These are phyloP conservation scores for Ottelia alismoides DNA, from an alignment of 106 monocot genomes.

Conservation along the genomic window DNA sequence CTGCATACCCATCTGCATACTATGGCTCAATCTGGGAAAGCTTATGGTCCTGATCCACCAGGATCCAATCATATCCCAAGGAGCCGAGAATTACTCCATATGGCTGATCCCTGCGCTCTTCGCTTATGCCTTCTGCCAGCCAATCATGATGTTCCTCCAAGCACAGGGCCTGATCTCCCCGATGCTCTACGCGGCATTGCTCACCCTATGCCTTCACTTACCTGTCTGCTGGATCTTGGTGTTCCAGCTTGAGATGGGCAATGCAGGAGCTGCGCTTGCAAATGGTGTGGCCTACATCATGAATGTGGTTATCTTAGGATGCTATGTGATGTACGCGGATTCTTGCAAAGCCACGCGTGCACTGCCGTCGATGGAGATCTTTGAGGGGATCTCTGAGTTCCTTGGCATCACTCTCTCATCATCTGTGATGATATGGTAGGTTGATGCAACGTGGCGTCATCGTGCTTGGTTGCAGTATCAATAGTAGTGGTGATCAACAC, in stretches of 20 bases:
- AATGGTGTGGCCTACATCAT: conserved; percentile 46
- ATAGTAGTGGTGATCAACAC: no score
- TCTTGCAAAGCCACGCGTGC: conserved; percentile 51
- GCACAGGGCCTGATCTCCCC: conserved; percentile 53
- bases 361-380: conserved; percentile 46
- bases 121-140: conserved; percentile 47
- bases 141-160: conserved; percentile 54
- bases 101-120: conserved; percentile 77
- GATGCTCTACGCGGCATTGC: conserved; percentile 26
- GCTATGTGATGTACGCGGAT: conserved; percentile 41
- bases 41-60: conserved; percentile 42
- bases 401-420: conserved; percentile 65
- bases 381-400: conserved; percentile 30
- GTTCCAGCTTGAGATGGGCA: conserved; percentile 45
- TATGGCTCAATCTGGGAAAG: conserved; percentile 33
- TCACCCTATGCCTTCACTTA: conserved; percentile 35
- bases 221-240: conserved; percentile 59
- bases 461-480: neutral
- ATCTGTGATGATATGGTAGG: conserved; percentile 70
- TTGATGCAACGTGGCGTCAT: neutral
- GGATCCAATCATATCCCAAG: conserved; percentile 36
- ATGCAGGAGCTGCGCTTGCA: conserved; percentile 60
- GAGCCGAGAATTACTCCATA: conserved; percentile 46
- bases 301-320: conserved; percentile 41
- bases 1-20: conserved; percentile 34